Evolutionary conservation across 352 stramenopile species (phyloP), one percentile per base, ranked within the genome.

Genomic region (Globisporangium middletonii): DNA sequence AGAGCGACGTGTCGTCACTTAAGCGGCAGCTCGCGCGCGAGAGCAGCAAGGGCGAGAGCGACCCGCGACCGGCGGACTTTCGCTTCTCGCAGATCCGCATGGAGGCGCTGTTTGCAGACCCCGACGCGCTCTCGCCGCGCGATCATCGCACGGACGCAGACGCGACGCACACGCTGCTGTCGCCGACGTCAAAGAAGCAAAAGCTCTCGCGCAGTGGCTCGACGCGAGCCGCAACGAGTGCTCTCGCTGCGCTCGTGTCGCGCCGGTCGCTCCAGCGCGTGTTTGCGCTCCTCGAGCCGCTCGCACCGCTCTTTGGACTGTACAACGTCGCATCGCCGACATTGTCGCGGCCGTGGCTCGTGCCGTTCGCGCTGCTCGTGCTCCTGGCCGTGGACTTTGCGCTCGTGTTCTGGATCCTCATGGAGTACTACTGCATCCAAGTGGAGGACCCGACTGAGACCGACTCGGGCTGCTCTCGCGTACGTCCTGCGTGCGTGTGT

Each of bases 341-440:
- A 43, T n/a, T 59, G 18, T 26, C 47, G 35, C 64, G 41, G 19
- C 50, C 63, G 18, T 84, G 77, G 63, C 0, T 81, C 16, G 61
- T 89, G 13, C 68, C 80, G 8, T 53, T 81, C 18, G 50, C 56
- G 41, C 67, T 92, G 64, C 66, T 94, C 0, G n/a, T 82, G 30
- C 63, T 92, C 6, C 50, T 94, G n/a, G 68, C 88, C 26, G 60
- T 69, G 16, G 85, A 94, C 51, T 73, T 81, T 56, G 69, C 76
- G 15, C 63, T 85, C 53, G 70, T 73, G 12, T 88, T 92, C 59
- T 90, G 75, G 77, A 77, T 92, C 42, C 56, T 92, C 41, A 81
- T 93, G 59, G 79, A 94, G 65, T 94, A 83, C 51, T 93, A 88
- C 65, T 94, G 85, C 65, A 72, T 94, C 52, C 85, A 94, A 89